Evolutionary conservation across 1,284 basidiomycete species (phyloP), one percentile per base, ranked within the genome.

Genomic region (Gymnopus androsaceus): DNA sequence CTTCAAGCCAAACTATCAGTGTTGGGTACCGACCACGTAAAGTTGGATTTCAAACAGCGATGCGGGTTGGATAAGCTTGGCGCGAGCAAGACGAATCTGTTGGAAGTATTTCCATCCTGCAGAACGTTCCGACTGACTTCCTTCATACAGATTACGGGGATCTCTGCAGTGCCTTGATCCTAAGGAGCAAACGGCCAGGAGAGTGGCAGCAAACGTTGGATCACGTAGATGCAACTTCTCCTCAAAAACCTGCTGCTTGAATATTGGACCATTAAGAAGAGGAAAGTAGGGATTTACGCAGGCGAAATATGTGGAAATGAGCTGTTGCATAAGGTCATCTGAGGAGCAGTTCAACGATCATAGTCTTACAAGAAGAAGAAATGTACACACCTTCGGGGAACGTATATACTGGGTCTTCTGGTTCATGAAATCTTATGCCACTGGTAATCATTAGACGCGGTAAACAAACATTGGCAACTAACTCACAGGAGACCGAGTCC

Each of bases 121-220:
- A 3, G 82, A 83, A 52, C 78, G 78, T 38, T 64, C 58, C 40
- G 54, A 62, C n/a, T 55, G 62, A 53, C 63, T 55, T 17, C 55
- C 71, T 15, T 75, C 70, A 21, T 72, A 65, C 61, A 82, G 66
- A 2, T 85, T 80, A 11, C 82, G 70, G 0, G 76, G 74, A 67
- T 88, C 88, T 56, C 83, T 75, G 14, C 81, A 78, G 63, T 75
- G 84, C 36, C 86, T 76, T 2, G 85, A 72, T 2, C 80, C 89
- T 49, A 82, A 71, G 0, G 89, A 84, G 63, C 86, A 88, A 0
- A 90, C 76, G 37, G 84, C 73, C 27, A 90, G 69, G 50, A 87
- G 80, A 1, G 86, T 76, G 19, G 79, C 77, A 23, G 77, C 83
- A 66, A 90, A 88, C 0, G 77, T 69, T 11, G 73, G 59, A 62